Conservation (phyloP, 805 yeast genomes). For the Candida corydali region DNA sequence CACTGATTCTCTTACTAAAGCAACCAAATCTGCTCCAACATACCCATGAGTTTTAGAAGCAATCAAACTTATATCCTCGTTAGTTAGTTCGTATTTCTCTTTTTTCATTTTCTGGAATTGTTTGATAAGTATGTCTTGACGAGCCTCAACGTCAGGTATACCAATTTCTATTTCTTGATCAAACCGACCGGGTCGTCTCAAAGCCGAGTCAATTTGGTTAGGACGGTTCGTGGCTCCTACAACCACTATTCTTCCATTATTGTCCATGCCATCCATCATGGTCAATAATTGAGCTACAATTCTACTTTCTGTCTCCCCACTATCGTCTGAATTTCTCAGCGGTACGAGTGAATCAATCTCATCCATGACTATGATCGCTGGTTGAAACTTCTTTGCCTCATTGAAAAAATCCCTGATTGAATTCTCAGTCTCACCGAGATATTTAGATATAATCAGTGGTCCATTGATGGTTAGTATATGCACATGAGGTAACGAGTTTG, state of each 20-base stretch:
- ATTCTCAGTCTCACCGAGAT: slow-evolving; percentile 90
- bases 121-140: slow-evolving; percentile 66
- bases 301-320: slow-evolving; percentile 86
- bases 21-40: slow-evolving; percentile 93
- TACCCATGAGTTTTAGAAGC: slow-evolving; percentile 90
- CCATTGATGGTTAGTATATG: slow-evolving; percentile 87
- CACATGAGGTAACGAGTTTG: slow-evolving; percentile 63
- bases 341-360: slow-evolving; percentile 94
- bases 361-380: slow-evolving; percentile 83
- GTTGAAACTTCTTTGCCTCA: slow-evolving; percentile 84
- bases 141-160: slow-evolving; percentile 81
- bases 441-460: slow-evolving; percentile 87
- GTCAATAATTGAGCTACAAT: slow-evolving; percentile 87
- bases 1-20: slow-evolving; percentile 83
- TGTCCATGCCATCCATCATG: slow-evolving; percentile 74
- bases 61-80: slow-evolving; percentile 53
- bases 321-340: slow-evolving; percentile 72
- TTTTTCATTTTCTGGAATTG: slow-evolving; percentile 53
- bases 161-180: slow-evolving; percentile 89
- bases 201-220: slow-evolving; percentile 62
- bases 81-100: slow-evolving; percentile 43
- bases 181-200: slow-evolving; percentile 83
- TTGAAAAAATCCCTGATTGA: slow-evolving; percentile 75
- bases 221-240: slow-evolving; percentile 76
- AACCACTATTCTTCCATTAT: slow-evolving; percentile 59